These are phyloP conservation scores for Mycena leptocephala DNA, from an alignment of 768 basidiomycete genomes.

Conservation along the genomic window DNA sequence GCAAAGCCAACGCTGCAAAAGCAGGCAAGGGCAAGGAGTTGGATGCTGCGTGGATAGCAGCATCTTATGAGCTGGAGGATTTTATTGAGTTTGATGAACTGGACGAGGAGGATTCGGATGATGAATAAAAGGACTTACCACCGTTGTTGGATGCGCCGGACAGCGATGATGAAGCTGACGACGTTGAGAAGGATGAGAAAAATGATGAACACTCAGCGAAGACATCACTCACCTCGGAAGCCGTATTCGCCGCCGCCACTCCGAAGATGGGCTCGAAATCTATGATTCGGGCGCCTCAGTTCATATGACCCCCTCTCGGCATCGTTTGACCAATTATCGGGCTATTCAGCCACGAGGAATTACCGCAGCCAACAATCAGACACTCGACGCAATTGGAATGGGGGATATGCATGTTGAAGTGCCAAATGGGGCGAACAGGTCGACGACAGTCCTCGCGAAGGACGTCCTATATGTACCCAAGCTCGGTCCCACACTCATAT, in stretches of 20 bases:
- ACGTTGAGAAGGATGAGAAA: too few species aligned
- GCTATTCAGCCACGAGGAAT: slow-evolving; percentile 45
- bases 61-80: background rate
- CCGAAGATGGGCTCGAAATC: too few species aligned
- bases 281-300: too few species aligned
- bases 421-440: slow-evolving; percentile 36
- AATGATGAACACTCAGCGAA: too few species aligned
- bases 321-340: too few species aligned
- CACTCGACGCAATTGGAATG: slow-evolving; percentile 46
- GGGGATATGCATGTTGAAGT: slow-evolving; percentile 49
- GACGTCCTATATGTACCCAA: slow-evolving; percentile 50
- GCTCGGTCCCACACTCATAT: slow-evolving; percentile 50
- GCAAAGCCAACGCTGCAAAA: background rate
- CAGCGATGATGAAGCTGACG: too few species aligned
- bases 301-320: too few species aligned
- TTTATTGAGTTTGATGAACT: background rate
- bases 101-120: background rate
- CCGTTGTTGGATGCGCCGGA: too few species aligned
- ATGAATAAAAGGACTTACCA: background rate
- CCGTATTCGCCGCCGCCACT: too few species aligned
- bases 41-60: background rate
- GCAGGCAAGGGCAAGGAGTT: background rate
- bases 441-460: slow-evolving; percentile 40
- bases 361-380: slow-evolving; percentile 45
- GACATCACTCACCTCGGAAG: too few species aligned